Evolutionary conservation across 2,329 filamentous ascomycete genomes (phyloP), one percentile per base, ranked within the genome.

Genomic region (Balansia obtecta): DNA sequence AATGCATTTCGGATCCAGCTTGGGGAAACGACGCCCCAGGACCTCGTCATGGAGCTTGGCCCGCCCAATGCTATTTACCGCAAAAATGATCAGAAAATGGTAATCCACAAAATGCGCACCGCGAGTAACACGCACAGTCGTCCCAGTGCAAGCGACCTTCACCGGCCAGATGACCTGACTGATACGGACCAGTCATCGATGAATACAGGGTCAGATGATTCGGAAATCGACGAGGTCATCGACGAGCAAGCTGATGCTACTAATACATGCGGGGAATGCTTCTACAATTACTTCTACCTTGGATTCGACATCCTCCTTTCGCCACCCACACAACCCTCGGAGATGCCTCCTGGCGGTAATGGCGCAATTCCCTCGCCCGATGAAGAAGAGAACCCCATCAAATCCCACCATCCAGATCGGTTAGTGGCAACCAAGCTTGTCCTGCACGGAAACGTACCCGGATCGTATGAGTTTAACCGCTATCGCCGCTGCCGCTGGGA

Each of bases 201-300:
- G 49, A 82, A 86, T 55, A 85, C 83, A 1, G 77, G 77, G 30
- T 85, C 82, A 1, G 85, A 88, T 60, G 85, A 86, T 27, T 76
- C 75, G 20, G 76, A 74, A 34, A 73, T 77, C 20, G 79, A 79
- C 47, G 77, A 77, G 52, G 76, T 71, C 3, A 63, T 80, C 15
- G 76, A 80, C 42, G 81, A 82, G 32, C 76, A 79, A 32, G 63
- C 71, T 3, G 69, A 71, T 1, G 71, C 72, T 55, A 18, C 15
- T 9, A 70, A 74, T 63, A 57, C 82, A 3, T 79, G 82, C 1
- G 77, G 81, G 4, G 88, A 94, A 63, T 89, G 84, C 56, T 98
- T 97, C 64, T 96, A 93, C 68, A 97, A 97, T 65, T 98, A 98
- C 65, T 98, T 96, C 63, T 85, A 91, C 56, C 83, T 95, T 54